Percentiles rank a stretch among this genome's conserved stretches.
Conservation (phyloP, 805 yeast species). For the Candida andamanensis region DNA sequence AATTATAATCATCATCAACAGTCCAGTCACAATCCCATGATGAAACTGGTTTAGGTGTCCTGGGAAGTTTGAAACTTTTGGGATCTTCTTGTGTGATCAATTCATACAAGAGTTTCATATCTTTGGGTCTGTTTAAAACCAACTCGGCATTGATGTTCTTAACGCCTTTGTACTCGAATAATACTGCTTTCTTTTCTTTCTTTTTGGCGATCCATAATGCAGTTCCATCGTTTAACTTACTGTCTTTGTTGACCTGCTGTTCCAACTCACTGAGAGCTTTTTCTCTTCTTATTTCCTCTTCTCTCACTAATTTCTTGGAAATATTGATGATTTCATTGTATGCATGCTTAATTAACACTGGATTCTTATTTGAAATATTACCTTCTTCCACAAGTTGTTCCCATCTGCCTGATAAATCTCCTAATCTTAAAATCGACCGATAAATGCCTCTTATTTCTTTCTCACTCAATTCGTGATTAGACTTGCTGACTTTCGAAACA, state of each 20-base stretch:
- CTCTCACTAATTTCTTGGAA: conserved; percentile 56
- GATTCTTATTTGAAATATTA: conserved; percentile 76
- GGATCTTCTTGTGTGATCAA: conserved; percentile 53
- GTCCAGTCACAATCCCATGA: conserved; percentile 93
- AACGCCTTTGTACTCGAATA: conserved; percentile 85
- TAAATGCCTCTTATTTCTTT: conserved; percentile 83
- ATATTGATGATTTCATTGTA: conserved; percentile 65
- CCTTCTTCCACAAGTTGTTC: conserved; percentile 88
- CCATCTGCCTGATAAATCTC: conserved; percentile 73
- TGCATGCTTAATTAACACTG: conserved; percentile 68
- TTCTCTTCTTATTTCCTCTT: conserved; percentile 60
- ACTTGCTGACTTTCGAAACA: conserved; percentile 16
- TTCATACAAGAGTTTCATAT: conserved; percentile 61
- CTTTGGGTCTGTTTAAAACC: conserved; percentile 77
- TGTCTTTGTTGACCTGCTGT: conserved; percentile 42
- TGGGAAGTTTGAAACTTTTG: conserved; percentile 52
- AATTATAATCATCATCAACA: conserved; percentile 75
- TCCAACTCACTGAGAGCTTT: conserved; percentile 55
- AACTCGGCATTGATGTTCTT: conserved; percentile 89
- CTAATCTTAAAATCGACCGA: conserved; percentile 73
- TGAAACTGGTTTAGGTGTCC: conserved; percentile 70
- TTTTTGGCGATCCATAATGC: conserved; percentile 58
- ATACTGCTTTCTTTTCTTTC: conserved; percentile 83
- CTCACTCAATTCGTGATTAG: conserved; percentile 60
- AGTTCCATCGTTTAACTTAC: conserved; percentile 35